Conservation (phyloP, 306 rosid species). For the Astragalus glycyphyllos region DNA sequence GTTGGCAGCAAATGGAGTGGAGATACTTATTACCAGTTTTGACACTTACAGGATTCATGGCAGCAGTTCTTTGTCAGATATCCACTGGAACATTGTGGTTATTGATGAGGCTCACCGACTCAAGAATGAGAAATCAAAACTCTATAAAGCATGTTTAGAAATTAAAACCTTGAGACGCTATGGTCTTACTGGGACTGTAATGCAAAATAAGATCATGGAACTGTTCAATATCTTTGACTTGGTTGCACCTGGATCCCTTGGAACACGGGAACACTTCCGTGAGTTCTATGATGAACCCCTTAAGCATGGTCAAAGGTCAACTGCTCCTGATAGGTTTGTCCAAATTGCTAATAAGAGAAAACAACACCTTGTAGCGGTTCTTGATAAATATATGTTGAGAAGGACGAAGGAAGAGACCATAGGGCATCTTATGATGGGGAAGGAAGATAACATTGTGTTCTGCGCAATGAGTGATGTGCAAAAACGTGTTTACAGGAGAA, state of each 20-base stretch:
- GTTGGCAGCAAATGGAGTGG: conserved; percentile 61
- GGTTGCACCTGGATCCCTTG: conserved; percentile 93
- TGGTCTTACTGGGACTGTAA: conserved; percentile 93
- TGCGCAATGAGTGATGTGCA: conserved; percentile 96
- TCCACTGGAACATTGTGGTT: conserved; percentile 77
- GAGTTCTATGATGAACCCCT: conserved; percentile 92
- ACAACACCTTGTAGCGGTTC: conserved; percentile 71
- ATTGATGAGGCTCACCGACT: conserved; percentile 93
- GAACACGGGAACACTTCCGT: conserved; percentile 92
- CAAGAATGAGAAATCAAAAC: conserved; percentile 91
- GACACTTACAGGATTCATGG: conserved; percentile 89
- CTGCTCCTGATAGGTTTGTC: conserved; percentile 88
- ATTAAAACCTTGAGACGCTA: conserved; percentile 76
- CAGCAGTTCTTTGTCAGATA: conserved; percentile 58
- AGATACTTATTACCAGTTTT: conserved; percentile 89
- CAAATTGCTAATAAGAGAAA: conserved; percentile 79
- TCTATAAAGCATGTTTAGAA: conserved; percentile 75
- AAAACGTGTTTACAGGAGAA: conserved; percentile 81
- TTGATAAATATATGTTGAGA: conserved; percentile 84
- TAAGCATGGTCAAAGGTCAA: conserved; percentile 94
- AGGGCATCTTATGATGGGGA: conserved; percentile 99
- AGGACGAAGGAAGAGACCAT: conserved; percentile 97
- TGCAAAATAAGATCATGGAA: conserved; percentile 97
- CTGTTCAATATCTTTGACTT: conserved; percentile 91
- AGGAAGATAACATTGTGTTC: conserved; percentile 90